Conservation (phyloP, 2,329 filamentous ascomycete species). For the Paecilomyces formosus region DNA sequence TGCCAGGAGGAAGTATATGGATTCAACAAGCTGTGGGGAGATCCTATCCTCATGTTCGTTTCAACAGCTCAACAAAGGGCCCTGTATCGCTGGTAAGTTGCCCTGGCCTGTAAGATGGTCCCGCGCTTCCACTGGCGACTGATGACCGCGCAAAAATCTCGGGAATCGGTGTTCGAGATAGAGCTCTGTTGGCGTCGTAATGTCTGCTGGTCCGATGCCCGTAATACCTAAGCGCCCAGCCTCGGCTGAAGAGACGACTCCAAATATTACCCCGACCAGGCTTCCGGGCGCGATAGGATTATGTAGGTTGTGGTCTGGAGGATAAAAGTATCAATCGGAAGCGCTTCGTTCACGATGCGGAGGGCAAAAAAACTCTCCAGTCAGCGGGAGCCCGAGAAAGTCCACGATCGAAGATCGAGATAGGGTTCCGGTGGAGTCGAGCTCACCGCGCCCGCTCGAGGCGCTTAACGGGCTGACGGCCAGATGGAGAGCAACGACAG, state of each 20-base stretch:
- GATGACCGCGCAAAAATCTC: neutral
- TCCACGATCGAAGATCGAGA: slow-evolving; percentile 2
- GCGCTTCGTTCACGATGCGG: neutral
- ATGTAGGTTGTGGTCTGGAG: neutral
- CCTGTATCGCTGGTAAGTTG: neutral
- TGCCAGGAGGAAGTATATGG: neutral
- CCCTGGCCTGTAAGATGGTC: neutral
- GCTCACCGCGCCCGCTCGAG: neutral
- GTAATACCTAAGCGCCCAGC: neutral
- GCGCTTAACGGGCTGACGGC: neutral
- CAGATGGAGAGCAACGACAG: neutral
- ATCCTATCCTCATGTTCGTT: neutral
- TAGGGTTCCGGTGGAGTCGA: slow-evolving; percentile 14
- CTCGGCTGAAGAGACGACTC: neutral
- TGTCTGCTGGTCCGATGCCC: neutral
- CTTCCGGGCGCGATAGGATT: neutral
- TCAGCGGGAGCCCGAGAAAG: neutral
- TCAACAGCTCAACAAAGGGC: neutral
- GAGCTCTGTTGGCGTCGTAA: neutral
- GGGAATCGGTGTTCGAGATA: neutral
- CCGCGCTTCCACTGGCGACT: neutral
- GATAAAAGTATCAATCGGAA: neutral
- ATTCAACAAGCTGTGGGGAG: neutral
- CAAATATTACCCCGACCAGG: neutral
- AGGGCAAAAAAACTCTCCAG: neutral